phyloP scores from a whole-genome alignment of 2,329 filamentous ascomycete species.

The Claviceps purpurea region DNA sequence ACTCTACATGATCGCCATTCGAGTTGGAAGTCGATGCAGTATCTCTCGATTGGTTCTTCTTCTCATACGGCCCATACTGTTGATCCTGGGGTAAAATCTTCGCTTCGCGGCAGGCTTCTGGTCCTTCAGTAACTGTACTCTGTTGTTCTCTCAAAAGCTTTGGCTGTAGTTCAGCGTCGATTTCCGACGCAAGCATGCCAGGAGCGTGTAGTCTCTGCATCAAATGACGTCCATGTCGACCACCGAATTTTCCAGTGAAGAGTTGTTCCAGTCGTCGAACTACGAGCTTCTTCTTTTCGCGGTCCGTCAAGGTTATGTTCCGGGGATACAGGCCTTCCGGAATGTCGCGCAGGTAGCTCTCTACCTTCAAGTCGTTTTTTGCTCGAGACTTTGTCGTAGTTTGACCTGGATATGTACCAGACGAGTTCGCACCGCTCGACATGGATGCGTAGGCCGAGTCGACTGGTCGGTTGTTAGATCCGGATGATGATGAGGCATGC shows the following conservation, averaged over 20 bases:
- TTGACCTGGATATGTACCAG: conserved; percentile 24
- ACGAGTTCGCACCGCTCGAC: conserved; percentile 36
- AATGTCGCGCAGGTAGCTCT: conserved; percentile 60
- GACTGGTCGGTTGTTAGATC: conserved; percentile 38
- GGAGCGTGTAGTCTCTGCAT: conserved; percentile 11
- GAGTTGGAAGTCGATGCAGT: conserved; percentile 33
- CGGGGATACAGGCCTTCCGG: conserved; percentile 54
- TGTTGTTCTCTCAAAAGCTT: conserved; percentile 22
- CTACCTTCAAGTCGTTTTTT: conserved; percentile 45
- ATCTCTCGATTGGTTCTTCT: conserved; percentile 29
- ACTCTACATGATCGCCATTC: conserved; percentile 33
- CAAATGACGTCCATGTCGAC: conserved; percentile 21
- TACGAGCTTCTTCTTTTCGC: conserved; percentile 62
- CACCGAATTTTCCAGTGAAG: conserved; percentile 57
- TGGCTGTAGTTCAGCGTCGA: conserved; percentile 16
- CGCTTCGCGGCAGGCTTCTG: conserved; percentile 33
- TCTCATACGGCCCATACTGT: conserved; percentile 16
- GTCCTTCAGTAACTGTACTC: background rate
- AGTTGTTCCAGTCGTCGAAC: conserved; percentile 67
- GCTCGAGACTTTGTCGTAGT: conserved; percentile 22
- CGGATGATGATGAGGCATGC: conserved; percentile 38
- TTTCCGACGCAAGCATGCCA: conserved; percentile 8
- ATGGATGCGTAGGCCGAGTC: conserved; percentile 59
- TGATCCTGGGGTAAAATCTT: conserved; percentile 27
- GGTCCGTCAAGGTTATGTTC: conserved; percentile 51